phyloP scores from a whole-genome alignment of 345 rosid genomes.

The Melastoma malabathricum region DNA sequence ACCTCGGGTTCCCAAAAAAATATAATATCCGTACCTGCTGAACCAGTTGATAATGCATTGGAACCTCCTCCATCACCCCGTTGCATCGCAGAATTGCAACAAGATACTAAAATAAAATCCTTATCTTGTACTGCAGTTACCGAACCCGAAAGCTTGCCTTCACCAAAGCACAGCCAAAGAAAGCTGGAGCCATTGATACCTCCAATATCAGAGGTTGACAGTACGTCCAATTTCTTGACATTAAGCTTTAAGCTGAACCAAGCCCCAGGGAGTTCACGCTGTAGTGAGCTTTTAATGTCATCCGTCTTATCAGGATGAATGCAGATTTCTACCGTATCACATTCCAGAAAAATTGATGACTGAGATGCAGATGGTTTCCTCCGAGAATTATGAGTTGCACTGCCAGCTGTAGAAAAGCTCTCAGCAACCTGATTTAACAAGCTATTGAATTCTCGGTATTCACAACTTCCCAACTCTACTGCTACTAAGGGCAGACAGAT shows the following conservation, averaged over 20 bases:
- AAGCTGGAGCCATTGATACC: constrained; percentile 46
- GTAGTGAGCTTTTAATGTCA: constrained; percentile 39
- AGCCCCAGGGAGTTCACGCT: constrained; percentile 78
- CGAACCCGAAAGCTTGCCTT: constrained; percentile 70
- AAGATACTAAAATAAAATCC: constrained; percentile 63
- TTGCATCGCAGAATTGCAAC: constrained; percentile 67
- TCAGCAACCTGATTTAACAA: constrained; percentile 38
- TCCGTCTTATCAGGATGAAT: constrained; percentile 47
- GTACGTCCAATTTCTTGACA: constrained; percentile 42
- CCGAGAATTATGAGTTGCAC: constrained; percentile 14
- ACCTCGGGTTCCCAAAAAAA: constrained; percentile 45
- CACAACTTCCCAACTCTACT: constrained; percentile 34
- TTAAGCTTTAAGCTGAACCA: constrained; percentile 59
- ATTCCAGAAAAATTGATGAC: constrained; percentile 54
- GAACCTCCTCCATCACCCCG: constrained; percentile 98
- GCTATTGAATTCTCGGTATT: constrained; percentile 24
- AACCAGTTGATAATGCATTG: constrained; percentile 67
- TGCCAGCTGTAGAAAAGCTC: constrained; percentile 24
- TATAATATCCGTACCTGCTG: constrained; percentile 76
- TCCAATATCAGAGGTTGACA: constrained; percentile 66
- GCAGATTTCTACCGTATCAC: constrained; percentile 56
- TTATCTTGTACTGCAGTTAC: constrained; percentile 39
- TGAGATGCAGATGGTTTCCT: constrained; percentile 28
- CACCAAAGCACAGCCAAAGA: constrained; percentile 71
- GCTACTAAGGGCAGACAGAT: constrained; percentile 34